Conservation (phyloP, 768 basidiomycete species). For the Steccherinum ochraceum region DNA sequence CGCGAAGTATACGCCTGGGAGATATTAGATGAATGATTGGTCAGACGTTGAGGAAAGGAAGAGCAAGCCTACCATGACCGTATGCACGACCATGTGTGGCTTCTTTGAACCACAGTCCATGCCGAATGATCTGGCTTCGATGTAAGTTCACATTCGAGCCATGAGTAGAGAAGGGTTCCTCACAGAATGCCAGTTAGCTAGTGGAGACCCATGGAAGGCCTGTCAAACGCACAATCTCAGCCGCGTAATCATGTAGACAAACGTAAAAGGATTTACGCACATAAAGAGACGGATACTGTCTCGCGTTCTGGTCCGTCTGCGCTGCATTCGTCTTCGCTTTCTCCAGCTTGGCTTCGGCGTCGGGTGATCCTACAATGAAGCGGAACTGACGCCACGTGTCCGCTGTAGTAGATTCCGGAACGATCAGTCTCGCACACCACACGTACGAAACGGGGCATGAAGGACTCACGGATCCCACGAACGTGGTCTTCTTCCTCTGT, state of each 20-base stretch:
- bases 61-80: constrained; percentile 45
- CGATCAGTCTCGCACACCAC: too few species aligned
- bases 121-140: constrained; percentile 51
- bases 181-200: constrained; percentile 69
- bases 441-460: too few species aligned
- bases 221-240: too few species aligned
- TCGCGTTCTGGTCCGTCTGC: constrained; percentile 31
- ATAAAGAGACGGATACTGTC: constrained; percentile 33
- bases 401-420: constrained; percentile 33
- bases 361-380: constrained; percentile 65
- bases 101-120: constrained; percentile 60
- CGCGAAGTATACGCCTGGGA: constrained; percentile 59
- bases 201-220: constrained; percentile 66
- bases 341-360: constrained; percentile 63
- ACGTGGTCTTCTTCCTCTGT: constrained; percentile 47
- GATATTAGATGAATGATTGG: background rate
- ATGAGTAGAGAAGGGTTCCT: constrained; percentile 4
- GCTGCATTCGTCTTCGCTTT: constrained; percentile 36
- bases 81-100: constrained; percentile 53
- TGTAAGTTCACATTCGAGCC: background rate
- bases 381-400: constrained; percentile 55
- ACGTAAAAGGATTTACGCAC: constrained; percentile 9
- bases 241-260: background rate
- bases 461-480: constrained; percentile 43
- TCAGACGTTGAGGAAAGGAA: background rate